A percentile compares a stretch with the other conserved stretches of the same genome.
These are phyloP conservation scores for Rhexocercosporidium sp. DNA, from an alignment of 2,329 filamentous ascomycete species.

Conservation along the genomic window DNA sequence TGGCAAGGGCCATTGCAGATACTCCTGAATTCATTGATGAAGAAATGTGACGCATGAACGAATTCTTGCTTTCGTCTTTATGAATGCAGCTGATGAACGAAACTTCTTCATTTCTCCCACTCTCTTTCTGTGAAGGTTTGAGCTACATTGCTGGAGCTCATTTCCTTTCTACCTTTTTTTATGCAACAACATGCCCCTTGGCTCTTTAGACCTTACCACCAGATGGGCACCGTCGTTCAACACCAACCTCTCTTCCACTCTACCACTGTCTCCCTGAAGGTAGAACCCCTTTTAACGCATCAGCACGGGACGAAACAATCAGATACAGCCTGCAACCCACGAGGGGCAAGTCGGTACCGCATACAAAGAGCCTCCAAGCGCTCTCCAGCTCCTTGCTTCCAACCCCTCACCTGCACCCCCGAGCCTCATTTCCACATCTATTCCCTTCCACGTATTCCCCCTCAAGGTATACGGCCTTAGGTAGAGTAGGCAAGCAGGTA, in stretches of 20 bases:
- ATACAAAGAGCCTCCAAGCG: background rate
- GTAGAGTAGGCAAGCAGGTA: too few species aligned
- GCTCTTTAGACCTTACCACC: too few species aligned
- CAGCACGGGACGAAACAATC: too few species aligned
- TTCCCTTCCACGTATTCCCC: background rate
- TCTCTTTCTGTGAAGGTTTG: background rate
- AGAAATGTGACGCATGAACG: conserved; percentile 3
- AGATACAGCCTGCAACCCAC: too few species aligned
- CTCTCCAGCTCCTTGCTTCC: background rate
- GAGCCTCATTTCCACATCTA: background rate
- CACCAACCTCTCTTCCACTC: too few species aligned
- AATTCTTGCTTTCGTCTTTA: conserved; percentile 10
- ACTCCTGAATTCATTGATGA: conserved; percentile 6
- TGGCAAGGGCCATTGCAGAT: background rate
- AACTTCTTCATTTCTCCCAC: background rate
- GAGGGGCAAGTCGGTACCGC: too few species aligned
- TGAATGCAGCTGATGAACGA: background rate
- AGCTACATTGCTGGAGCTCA: background rate
- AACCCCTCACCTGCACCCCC: background rate
- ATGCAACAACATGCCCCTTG: too few species aligned
- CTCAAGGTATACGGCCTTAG: too few species aligned
- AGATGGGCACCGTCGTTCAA: too few species aligned
- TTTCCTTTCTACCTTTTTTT: background rate
- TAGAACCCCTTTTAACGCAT: too few species aligned
- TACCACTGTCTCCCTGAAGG: too few species aligned